phyloP scores from a whole-genome alignment of 2,329 filamentous ascomycete genomes.

The Calonectria naviculata region DNA sequence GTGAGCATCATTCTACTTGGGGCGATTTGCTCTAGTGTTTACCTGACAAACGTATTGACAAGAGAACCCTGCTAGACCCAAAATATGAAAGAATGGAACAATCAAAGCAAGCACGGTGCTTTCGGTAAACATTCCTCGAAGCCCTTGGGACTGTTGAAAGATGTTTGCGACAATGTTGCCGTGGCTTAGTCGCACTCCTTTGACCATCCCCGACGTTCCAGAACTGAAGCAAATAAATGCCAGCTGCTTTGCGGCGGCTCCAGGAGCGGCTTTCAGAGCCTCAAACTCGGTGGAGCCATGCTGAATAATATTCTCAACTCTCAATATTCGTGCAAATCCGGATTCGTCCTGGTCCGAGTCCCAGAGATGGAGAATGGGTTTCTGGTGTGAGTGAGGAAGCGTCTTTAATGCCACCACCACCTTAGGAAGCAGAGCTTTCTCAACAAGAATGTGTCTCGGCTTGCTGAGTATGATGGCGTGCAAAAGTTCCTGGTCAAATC shows the following conservation, averaged over 20 bases:
- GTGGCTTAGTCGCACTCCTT: constrained; percentile 9
- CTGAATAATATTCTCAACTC: background rate
- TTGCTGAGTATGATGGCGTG: background rate
- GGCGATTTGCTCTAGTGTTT: background rate
- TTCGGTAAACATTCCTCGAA: constrained; percentile 6
- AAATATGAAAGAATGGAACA: constrained; percentile 13
- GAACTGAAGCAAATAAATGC: constrained; percentile 17
- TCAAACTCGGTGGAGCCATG: background rate
- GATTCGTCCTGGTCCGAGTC: background rate
- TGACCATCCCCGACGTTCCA: constrained; percentile 12
- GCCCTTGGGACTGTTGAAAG: constrained; percentile 13
- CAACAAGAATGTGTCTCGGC: background rate
- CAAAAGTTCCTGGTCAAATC: background rate
- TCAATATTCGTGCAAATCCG: background rate
- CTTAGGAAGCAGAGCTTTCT: background rate
- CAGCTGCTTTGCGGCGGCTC: background rate
- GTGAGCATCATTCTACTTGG: background rate
- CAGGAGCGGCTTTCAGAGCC: background rate
- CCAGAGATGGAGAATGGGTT: constrained; percentile 1
- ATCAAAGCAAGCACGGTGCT: constrained; percentile 1
- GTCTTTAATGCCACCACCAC: background rate
- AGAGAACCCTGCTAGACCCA: constrained; percentile 10
- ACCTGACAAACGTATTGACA: constrained; percentile 16
- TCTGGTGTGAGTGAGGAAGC: background rate
- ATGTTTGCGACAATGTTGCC: constrained; percentile 14